phyloP scores from a whole-genome alignment of 306 rosid species.

The Inga oerstediana region DNA sequence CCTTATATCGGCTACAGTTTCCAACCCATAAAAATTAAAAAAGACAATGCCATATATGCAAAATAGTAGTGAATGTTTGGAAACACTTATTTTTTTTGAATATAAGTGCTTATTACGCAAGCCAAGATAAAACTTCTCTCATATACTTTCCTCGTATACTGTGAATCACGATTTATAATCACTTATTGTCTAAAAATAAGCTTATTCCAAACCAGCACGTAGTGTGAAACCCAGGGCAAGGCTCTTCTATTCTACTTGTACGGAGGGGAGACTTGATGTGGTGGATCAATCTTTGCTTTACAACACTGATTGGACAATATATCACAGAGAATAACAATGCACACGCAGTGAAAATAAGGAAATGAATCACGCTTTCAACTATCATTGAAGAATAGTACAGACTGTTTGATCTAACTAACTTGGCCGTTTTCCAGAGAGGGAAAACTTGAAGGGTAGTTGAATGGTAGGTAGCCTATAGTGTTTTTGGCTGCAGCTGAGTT shows the following conservation, averaged over 20 bases:
- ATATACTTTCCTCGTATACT: too few relatives aligned
- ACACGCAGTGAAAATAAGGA: not conserved
- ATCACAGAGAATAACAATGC: not conserved
- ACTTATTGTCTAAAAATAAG: too few relatives aligned
- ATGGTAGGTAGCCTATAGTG: not conserved
- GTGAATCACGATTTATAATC: too few relatives aligned
- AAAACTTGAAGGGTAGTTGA: conserved; percentile 8
- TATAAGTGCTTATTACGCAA: too few relatives aligned
- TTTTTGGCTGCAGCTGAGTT: not conserved
- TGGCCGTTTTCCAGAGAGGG: not conserved
- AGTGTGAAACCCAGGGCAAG: not conserved
- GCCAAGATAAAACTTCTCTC: too few relatives aligned
- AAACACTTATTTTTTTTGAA: too few relatives aligned
- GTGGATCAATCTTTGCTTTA: not conserved
- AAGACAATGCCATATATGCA: not conserved
- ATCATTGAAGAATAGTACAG: not conserved
- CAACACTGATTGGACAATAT: conserved; percentile 5
- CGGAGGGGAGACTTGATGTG: conserved; percentile 14
- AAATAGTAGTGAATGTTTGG: not conserved
- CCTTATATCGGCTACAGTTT: not conserved
- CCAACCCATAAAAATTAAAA: not conserved
- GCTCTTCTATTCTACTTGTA: not conserved
- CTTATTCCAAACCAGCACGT: too few relatives aligned
- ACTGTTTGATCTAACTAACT: not conserved
- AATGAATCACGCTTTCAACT: not conserved